Evolutionary conservation across 2,329 filamentous ascomycete genomes (phyloP), one percentile per base, ranked within the genome.

Genomic region (Stachybotrys chartarum): DNA sequence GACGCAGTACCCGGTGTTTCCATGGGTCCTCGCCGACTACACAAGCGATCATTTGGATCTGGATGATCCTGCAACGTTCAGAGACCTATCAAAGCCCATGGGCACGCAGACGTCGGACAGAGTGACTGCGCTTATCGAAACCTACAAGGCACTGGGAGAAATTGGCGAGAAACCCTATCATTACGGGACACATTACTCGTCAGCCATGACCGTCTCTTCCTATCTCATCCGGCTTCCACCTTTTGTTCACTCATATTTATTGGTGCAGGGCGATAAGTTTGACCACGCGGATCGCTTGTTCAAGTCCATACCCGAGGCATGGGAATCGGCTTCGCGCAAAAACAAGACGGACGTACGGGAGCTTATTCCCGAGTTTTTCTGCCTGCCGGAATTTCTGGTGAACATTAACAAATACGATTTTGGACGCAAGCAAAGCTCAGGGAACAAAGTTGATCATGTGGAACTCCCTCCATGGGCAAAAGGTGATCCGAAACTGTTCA

Each of bases 101-200:
- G 95, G 94, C 5, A 92, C 91, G 14, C 94, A 99, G 69, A 90
- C 87, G 1, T 75, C 80, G 1, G 80, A 83, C 55, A 83, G 93
- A 60, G 88, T 95, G 60, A 78, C 83, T 0, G 90, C 91, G 7
- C 96, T 94, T 64, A 81, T 84, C 53, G 89, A 95, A 63, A 84
- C 91, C 32, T 97, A 96, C 69, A 85, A 86, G 61, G 89, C 90
- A 16, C 87, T 99, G 68, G 87, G 87, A 1, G 94, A 97, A 68
- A 96, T 99, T 78, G 90, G 87, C 7, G 92, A 96, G 50, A 87
- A 89, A 1, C 89, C 94, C 0, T 99, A 97, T 68, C 94, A 99
- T 68, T 99, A 97, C 63, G 94, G 94, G 17, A 99, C 95, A 0
- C 95, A 99, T 69, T 99, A 99, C 70, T 97, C 94, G 1, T 97